These are phyloP conservation scores for Trichosporon asahii DNA, from an alignment of 1,284 basidiomycete genomes.

Conservation along the genomic window DNA sequence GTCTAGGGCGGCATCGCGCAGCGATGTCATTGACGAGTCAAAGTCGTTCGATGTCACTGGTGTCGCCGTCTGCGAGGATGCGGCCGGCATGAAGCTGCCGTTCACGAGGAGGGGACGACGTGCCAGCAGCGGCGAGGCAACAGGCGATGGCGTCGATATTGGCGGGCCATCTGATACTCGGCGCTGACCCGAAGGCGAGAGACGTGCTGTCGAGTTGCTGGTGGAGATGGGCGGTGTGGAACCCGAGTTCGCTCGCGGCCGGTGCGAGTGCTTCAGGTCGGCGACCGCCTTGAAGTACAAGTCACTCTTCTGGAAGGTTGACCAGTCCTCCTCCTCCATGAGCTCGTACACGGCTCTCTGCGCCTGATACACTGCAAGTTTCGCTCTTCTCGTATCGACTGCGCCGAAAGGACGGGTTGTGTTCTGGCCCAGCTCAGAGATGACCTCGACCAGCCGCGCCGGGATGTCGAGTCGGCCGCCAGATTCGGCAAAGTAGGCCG, in stretches of 20 bases:
- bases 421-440: slow-evolving; percentile 25
- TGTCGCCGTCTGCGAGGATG: slow-evolving; percentile 20
- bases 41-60: slow-evolving; percentile 23
- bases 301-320: slow-evolving; percentile 78
- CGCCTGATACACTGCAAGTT: slow-evolving; percentile 63
- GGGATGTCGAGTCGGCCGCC: slow-evolving; percentile 28
- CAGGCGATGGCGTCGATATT: neutral
- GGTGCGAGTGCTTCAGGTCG: slow-evolving; percentile 55
- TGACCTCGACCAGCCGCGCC: slow-evolving; percentile 21
- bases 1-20: slow-evolving; percentile 8
- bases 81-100: slow-evolving; percentile 32
- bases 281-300: slow-evolving; percentile 83
- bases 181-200: neutral
- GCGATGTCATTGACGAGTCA: slow-evolving; percentile 1
- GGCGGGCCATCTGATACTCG: slow-evolving; percentile 10
- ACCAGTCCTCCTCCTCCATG: slow-evolving; percentile 90
- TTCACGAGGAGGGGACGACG: slow-evolving; percentile 24
- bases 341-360: slow-evolving; percentile 80
- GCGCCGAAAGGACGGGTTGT: slow-evolving; percentile 9
- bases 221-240: slow-evolving; percentile 4
- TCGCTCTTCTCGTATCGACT: slow-evolving; percentile 42
- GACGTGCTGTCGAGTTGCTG: neutral
- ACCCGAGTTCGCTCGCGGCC: neutral
- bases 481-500: slow-evolving; percentile 67
- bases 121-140: neutral